Conservation (phyloP, 805 yeast genomes). For the Myxozyma monticola region DNA sequence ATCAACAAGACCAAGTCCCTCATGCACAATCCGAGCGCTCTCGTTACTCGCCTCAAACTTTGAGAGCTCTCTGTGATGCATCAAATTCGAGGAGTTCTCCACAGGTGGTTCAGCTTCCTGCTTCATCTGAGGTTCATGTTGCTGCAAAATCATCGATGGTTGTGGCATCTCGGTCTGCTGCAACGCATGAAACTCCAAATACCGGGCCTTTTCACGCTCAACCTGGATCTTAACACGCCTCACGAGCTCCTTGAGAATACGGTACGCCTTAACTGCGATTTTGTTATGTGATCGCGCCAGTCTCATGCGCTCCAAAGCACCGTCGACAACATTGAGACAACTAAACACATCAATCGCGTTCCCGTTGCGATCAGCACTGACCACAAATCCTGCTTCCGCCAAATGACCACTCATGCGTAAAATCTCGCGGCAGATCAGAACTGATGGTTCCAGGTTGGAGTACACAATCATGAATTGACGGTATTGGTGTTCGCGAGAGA, state of each 20-base stretch:
- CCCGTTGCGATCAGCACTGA: conserved; percentile 6
- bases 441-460: conserved; percentile 16
- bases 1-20: too few relatives aligned
- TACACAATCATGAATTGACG: conserved; percentile 18
- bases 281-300: not conserved
- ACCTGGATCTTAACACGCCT: conserved; percentile 19
- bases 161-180: too few relatives aligned
- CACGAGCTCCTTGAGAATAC: not conserved
- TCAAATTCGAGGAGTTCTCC: too few relatives aligned
- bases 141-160: too few relatives aligned
- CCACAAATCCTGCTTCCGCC: conserved; percentile 13
- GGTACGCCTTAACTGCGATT: not conserved
- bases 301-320: conserved; percentile 7
- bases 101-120: too few relatives aligned
- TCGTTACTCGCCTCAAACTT: too few relatives aligned
- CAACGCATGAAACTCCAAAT: too few relatives aligned
- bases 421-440: conserved; percentile 17
- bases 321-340: conserved; percentile 21
- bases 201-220: conserved; percentile 21
- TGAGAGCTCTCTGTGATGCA: too few relatives aligned
- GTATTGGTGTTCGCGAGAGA: conserved; percentile 8
- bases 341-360: conserved; percentile 6
- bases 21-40: not conserved
- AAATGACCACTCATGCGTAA: conserved; percentile 12
- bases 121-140: too few relatives aligned